A percentile compares a stretch with the other conserved stretches of the same genome.
phyloP scores from a whole-genome alignment of 2,329 filamentous ascomycete genomes.

The Colletotrichum scovillei region DNA sequence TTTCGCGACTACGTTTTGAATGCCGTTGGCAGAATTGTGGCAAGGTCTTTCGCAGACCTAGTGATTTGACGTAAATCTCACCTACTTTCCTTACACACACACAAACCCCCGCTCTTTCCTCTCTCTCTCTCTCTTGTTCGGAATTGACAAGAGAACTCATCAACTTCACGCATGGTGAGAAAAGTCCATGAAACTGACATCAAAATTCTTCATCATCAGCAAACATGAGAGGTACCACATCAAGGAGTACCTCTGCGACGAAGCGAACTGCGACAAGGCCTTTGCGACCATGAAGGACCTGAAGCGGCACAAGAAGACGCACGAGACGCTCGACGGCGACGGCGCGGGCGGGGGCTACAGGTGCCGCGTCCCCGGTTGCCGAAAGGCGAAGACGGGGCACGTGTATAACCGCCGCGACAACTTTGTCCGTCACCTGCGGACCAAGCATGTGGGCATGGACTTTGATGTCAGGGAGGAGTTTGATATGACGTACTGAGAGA shows the following conservation, averaged over 20 bases:
- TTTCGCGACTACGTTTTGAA: conserved; percentile 28
- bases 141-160: not conserved
- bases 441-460: conserved; percentile 37
- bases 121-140: not conserved
- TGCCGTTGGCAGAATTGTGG: conserved; percentile 34
- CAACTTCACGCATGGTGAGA: not conserved
- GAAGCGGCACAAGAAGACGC: conserved; percentile 39
- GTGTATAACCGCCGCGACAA: conserved; percentile 43
- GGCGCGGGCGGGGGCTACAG: conserved; percentile 37
- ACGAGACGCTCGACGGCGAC: conserved; percentile 33
- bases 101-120: not conserved
- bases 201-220: not conserved
- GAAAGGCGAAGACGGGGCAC: conserved; percentile 40
- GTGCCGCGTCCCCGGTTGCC: conserved; percentile 41
- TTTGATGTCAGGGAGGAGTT: conserved; percentile 30
- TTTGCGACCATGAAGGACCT: conserved; percentile 43
- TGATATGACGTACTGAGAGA: conserved; percentile 16
- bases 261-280: conserved; percentile 36
- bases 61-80: conserved; percentile 36
- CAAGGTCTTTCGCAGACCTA: conserved; percentile 34
- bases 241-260: conserved; percentile 38
- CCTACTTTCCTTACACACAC: not conserved
- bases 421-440: conserved; percentile 41
- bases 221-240: conserved; percentile 41
- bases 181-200: conserved; percentile 9